Percentiles rank a stretch among this genome's conserved stretches.
Evolutionary conservation across 2,329 filamentous ascomycete species (phyloP).

Genomic region (Scytalidium lignicola): DNA sequence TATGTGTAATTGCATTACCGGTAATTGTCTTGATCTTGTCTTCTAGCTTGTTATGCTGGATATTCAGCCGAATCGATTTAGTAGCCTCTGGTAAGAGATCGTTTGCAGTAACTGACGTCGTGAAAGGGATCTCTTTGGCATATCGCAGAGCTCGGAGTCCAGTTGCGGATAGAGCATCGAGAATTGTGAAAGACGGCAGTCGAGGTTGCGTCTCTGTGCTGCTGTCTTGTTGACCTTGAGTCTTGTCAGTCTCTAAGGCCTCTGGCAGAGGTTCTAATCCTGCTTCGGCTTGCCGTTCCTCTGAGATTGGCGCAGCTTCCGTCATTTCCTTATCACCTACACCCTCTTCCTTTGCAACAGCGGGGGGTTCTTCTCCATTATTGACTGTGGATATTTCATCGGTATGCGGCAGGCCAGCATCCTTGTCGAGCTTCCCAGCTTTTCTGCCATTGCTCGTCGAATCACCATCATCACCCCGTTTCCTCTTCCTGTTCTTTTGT

Average conservation of each 20-base stretch:
- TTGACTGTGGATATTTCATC: neutral
- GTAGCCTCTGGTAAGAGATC: constrained; percentile 77
- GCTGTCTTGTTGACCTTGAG: neutral
- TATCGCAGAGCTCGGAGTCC: constrained; percentile 89
- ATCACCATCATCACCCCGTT: constrained; percentile 32
- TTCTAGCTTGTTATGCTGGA: constrained; percentile 72
- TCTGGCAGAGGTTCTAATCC: constrained; percentile 15
- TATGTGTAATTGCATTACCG: constrained; percentile 82
- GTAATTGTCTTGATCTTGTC: constrained; percentile 67
- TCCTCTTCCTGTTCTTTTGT: constrained; percentile 43
- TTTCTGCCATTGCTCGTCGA: constrained; percentile 24
- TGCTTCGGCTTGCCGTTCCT: constrained; percentile 9
- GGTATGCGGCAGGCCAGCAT: neutral
- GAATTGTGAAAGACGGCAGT: constrained; percentile 62
- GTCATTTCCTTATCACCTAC: neutral
- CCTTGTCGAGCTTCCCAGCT: constrained; percentile 26
- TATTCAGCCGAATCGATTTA: constrained; percentile 76
- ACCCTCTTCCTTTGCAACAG: neutral
- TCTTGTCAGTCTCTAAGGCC: constrained; percentile 16
- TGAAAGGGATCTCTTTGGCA: constrained; percentile 81
- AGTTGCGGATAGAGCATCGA: constrained; percentile 92
- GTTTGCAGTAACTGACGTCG: constrained; percentile 80
- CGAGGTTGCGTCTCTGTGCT: neutral
- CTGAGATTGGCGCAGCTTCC: neutral
- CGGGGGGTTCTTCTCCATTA: neutral